Conservation (phyloP, 495 filamentous ascomycete species). For the Monascus purpureus region DNA sequence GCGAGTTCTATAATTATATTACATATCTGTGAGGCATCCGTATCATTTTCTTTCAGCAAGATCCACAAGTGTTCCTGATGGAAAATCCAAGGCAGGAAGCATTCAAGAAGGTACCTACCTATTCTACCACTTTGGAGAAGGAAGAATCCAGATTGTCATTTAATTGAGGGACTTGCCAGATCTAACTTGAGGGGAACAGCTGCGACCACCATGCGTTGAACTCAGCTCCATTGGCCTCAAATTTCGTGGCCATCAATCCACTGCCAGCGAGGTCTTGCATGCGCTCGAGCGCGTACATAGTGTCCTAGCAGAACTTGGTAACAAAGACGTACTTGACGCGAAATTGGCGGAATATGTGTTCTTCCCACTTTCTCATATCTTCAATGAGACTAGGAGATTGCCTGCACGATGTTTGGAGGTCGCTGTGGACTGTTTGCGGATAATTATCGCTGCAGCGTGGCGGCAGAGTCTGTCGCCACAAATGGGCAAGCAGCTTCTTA, state of each 20-base stretch:
- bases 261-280: slow-evolving; percentile 37
- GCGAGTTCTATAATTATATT: too few relatives aligned
- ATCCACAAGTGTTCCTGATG: slow-evolving; percentile 15
- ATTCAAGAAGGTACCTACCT: slow-evolving; percentile 22
- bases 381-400: slow-evolving; percentile 58
- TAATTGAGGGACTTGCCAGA: background rate
- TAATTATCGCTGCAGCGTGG: slow-evolving; percentile 71
- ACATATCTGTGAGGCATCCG: too few relatives aligned
- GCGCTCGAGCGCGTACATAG: slow-evolving; percentile 40
- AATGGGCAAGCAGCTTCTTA: slow-evolving; percentile 70
- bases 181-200: slow-evolving; percentile 32
- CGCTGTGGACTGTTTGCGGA: slow-evolving; percentile 53
- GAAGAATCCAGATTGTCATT: slow-evolving; percentile 3
- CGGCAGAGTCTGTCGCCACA: slow-evolving; percentile 46
- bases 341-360: slow-evolving; percentile 90
- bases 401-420: slow-evolving; percentile 62
- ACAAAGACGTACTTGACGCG: slow-evolving; percentile 47
- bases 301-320: slow-evolving; percentile 37
- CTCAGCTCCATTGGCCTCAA: slow-evolving; percentile 56
- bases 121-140: too few relatives aligned
- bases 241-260: slow-evolving; percentile 39
- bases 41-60: too few relatives aligned
- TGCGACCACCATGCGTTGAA: slow-evolving; percentile 65
- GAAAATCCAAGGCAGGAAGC: slow-evolving; percentile 25
- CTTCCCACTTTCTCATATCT: slow-evolving; percentile 79